A percentile compares a stretch with the other conserved stretches of the same genome.
phyloP scores from a whole-genome alignment of 2,329 filamentous ascomycete genomes.

The Cladosporium sp. region DNA sequence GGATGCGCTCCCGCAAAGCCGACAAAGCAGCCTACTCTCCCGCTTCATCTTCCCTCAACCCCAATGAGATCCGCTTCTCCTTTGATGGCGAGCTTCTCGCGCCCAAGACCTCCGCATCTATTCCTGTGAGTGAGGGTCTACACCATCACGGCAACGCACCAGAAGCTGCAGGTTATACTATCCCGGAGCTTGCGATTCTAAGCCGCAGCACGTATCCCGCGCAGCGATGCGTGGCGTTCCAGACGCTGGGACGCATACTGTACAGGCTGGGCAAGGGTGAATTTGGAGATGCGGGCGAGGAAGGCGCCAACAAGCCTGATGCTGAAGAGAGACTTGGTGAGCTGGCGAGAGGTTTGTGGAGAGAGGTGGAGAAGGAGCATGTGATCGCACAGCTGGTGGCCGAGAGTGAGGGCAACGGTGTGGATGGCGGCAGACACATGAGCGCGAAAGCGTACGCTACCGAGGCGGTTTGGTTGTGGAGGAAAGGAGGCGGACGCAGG shows the following conservation, averaged over 20 bases:
- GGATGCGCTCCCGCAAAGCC: slow-evolving; percentile 66
- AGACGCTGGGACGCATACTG: slow-evolving; percentile 81
- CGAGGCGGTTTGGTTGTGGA: slow-evolving; percentile 87
- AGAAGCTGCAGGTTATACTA: slow-evolving; percentile 90
- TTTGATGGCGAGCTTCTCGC: slow-evolving; percentile 80
- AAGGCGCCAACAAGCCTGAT: slow-evolving; percentile 36
- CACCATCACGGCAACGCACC: slow-evolving; percentile 94
- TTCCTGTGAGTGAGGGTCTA: slow-evolving; percentile 76
- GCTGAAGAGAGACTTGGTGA: slow-evolving; percentile 49
- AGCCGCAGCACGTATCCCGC: slow-evolving; percentile 79
- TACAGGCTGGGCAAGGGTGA: slow-evolving; percentile 78
- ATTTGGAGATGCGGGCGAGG: slow-evolving; percentile 56
- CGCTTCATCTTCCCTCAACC: slow-evolving; percentile 66
- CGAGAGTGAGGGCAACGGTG: slow-evolving; percentile 65
- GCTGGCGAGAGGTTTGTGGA: slow-evolving; percentile 77
- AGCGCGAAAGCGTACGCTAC: slow-evolving; percentile 82
- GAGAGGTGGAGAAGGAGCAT: slow-evolving; percentile 70
- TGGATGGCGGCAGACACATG: slow-evolving; percentile 63
- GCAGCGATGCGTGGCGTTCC: slow-evolving; percentile 88
- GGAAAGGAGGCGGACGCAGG: slow-evolving; percentile 66
- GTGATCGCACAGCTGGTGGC: slow-evolving; percentile 75
- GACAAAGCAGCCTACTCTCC: slow-evolving; percentile 78
- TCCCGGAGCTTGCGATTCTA: slow-evolving; percentile 79
- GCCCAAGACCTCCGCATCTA: slow-evolving; percentile 69
- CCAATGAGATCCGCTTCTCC: slow-evolving; percentile 82